phyloP scores from a whole-genome alignment of 306 rosid genomes.

The apple (Malus domestica) region DNA sequence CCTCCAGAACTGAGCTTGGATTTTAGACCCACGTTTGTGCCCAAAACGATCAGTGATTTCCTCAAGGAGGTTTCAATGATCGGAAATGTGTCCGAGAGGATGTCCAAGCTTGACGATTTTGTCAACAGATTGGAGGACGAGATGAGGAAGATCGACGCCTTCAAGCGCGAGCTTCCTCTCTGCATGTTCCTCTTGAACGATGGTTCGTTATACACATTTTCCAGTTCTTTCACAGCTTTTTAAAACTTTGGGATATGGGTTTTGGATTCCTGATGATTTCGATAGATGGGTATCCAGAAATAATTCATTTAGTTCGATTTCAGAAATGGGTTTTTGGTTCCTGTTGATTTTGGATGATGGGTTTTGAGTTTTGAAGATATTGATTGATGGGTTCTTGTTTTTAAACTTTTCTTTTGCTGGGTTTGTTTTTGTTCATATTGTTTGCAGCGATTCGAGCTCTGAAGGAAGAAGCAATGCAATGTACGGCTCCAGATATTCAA shows the following conservation, averaged over 20 bases:
- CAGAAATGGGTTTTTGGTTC: slow-evolving; percentile 1
- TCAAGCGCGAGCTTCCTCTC: slow-evolving; percentile 92
- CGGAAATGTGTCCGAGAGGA: slow-evolving; percentile 29
- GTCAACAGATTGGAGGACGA: slow-evolving; percentile 59
- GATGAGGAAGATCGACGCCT: slow-evolving; percentile 78
- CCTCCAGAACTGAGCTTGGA: slow-evolving; percentile 76
- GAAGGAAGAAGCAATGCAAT: slow-evolving; percentile 54
- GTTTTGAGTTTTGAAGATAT: not conserved
- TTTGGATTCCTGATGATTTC: not conserved
- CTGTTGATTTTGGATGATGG: not conserved
- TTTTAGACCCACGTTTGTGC: slow-evolving; percentile 52
- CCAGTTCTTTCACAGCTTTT: not conserved
- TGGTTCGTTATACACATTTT: slow-evolving; percentile 39
- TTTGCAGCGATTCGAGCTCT: slow-evolving; percentile 53
- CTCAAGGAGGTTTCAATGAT: slow-evolving; percentile 42
- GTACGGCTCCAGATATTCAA: slow-evolving; percentile 23
- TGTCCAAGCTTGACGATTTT: slow-evolving; percentile 38
- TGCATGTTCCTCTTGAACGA: slow-evolving; percentile 74
- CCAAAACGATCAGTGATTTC: slow-evolving; percentile 63
- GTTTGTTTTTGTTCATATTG: not conserved
- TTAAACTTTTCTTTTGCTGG: not conserved
- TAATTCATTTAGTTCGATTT: not conserved
- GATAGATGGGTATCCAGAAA: not conserved
- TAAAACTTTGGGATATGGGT: not conserved
- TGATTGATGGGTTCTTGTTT: slow-evolving; percentile 12